These are phyloP conservation scores for Blepharisma japonicum DNA, from an alignment of 73 alveolate genomes.

Conservation along the genomic window DNA sequence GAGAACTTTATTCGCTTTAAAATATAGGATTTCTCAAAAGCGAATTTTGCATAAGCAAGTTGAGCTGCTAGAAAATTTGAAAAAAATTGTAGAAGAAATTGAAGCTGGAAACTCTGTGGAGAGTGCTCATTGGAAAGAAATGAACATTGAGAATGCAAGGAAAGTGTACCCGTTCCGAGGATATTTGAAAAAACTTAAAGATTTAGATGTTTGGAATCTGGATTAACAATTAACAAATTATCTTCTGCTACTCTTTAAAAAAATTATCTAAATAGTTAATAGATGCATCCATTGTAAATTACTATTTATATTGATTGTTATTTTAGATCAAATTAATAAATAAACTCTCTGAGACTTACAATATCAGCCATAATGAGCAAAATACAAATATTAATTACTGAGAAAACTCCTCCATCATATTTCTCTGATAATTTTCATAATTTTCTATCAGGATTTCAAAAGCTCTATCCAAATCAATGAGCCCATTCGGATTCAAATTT, in stretches of 20 bases:
- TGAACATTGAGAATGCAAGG: neutral
- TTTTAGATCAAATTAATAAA: too few relatives aligned
- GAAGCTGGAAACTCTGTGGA: neutral
- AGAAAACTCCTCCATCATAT: neutral
- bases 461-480: neutral
- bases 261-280: too few relatives aligned
- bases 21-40: slow-evolving; percentile 21
- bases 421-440: slow-evolving; percentile 10
- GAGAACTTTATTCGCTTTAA: slow-evolving; percentile 9
- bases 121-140: neutral
- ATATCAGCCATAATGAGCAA: too few relatives aligned
- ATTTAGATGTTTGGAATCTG: too few relatives aligned
- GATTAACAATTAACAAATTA: too few relatives aligned
- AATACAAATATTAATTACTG: too few relatives aligned
- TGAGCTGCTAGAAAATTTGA: neutral
- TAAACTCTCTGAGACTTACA: too few relatives aligned
- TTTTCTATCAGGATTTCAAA: neutral
- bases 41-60: neutral
- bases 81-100: neutral
- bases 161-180: slow-evolving; percentile 4
- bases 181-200: neutral
- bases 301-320: too few relatives aligned
- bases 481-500: slow-evolving; percentile 1
- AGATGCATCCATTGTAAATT: too few relatives aligned
- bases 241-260: too few relatives aligned